A percentile compares a stretch with the other conserved stretches of the same genome.
Conservation (phyloP, 139 green algal genomes). For the Ulvella scutata region DNA sequence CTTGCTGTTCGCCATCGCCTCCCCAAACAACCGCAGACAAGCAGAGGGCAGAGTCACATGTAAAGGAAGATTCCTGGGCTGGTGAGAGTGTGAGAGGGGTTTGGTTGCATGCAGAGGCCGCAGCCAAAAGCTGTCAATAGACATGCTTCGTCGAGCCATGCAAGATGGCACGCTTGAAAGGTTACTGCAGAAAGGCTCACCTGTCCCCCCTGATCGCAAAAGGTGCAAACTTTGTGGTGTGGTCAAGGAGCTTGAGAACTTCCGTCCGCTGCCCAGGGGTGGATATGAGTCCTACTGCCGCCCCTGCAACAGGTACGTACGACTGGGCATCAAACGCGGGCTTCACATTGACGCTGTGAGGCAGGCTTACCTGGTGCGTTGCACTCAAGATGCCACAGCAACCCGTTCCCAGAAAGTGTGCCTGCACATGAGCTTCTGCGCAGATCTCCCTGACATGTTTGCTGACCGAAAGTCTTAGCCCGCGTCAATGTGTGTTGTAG, state of each 20-base stretch:
- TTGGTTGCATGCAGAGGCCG: too few relatives aligned
- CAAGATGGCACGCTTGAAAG: background rate
- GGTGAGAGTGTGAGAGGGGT: too few relatives aligned
- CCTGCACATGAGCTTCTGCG: too few relatives aligned
- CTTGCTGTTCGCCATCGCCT: too few relatives aligned
- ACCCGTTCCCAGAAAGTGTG: too few relatives aligned
- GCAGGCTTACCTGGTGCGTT: background rate
- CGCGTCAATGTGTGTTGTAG: too few relatives aligned
- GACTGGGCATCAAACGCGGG: background rate
- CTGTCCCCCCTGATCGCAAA: background rate
- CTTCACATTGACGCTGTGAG: background rate
- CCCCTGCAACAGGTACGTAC: background rate
- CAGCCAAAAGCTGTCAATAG: background rate
- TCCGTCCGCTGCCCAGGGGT: background rate
- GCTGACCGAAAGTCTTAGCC: too few relatives aligned
- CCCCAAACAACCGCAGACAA: too few relatives aligned
- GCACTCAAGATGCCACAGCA: too few relatives aligned
- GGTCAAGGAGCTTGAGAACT: background rate
- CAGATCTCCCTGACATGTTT: too few relatives aligned
- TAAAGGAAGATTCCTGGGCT: too few relatives aligned
- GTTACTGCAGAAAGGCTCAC: background rate
- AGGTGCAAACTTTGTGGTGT: background rate
- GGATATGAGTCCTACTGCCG: background rate
- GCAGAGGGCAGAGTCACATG: too few relatives aligned
- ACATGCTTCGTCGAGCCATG: background rate